phyloP scores from a whole-genome alignment of 1,284 basidiomycete species.

The Rhodotorula sp. region DNA sequence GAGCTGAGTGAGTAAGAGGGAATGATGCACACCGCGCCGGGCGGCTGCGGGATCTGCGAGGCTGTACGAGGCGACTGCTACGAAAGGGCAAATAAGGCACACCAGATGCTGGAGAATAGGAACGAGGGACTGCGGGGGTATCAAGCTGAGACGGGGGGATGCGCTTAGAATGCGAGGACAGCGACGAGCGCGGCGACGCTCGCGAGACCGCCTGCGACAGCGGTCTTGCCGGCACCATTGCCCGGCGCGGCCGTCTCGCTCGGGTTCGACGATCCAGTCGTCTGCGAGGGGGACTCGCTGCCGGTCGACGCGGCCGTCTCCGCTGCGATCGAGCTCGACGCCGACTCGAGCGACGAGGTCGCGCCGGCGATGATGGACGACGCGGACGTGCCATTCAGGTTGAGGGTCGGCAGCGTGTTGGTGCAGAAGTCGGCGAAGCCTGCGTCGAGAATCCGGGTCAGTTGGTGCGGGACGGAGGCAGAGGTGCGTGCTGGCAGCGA shows the following conservation, averaged over 20 bases:
- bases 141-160: background rate
- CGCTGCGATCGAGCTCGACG: background rate
- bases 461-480: background rate
- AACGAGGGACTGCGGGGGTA: no score
- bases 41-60: no score
- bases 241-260: background rate
- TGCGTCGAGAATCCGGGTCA: background rate
- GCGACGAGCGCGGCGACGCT: background rate
- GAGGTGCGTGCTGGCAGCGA: background rate
- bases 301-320: background rate
- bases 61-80: no score
- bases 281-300: background rate
- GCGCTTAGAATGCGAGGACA: background rate
- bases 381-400: background rate
- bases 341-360: background rate
- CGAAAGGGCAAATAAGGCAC: no score
- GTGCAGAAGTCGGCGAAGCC: slow-evolving; percentile 22
- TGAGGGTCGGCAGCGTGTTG: slow-evolving; percentile 12
- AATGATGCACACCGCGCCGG: no score
- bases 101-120: no score
- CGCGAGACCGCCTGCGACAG: background rate
- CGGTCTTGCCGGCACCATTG: background rate
- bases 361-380: background rate
- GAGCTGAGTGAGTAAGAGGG: no score
- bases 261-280: background rate